phyloP scores from a whole-genome alignment of 371 early-diverging fungal genomes.

The Mucor saturninus region DNA sequence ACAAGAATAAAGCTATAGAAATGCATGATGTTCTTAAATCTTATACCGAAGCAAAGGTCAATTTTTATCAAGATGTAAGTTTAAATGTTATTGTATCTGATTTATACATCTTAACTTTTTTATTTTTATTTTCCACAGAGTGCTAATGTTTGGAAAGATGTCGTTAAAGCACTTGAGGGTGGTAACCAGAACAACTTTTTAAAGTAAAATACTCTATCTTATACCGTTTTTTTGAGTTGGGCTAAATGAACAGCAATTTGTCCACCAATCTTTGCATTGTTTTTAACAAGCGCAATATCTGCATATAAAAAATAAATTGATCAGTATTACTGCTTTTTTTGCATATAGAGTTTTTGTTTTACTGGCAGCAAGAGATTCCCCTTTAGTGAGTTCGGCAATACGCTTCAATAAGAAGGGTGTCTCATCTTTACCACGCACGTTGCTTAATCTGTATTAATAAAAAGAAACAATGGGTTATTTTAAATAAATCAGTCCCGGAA shows the following conservation, averaged over 20 bases:
- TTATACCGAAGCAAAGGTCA: slow-evolving; percentile 77
- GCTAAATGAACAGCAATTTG: slow-evolving; percentile 63
- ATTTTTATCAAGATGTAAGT: slow-evolving; percentile 79
- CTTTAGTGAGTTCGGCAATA: slow-evolving; percentile 80
- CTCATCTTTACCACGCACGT: slow-evolving; percentile 82
- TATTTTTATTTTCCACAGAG: slow-evolving; percentile 35
- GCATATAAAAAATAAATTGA: not conserved
- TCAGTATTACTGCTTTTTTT: not conserved
- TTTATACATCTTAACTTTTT: not conserved
- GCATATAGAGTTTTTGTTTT: slow-evolving; percentile 28
- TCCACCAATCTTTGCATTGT: slow-evolving; percentile 86
- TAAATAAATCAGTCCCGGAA: not conserved
- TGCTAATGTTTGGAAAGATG: slow-evolving; percentile 68
- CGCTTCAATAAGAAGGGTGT: slow-evolving; percentile 90
- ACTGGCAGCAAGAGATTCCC: slow-evolving; percentile 83
- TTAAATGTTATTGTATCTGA: not conserved
- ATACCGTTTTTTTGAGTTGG: slow-evolving; percentile 11
- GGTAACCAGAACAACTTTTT: not conserved
- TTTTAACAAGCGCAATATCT: slow-evolving; percentile 90
- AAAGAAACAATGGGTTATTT: not conserved
- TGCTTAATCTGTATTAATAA: slow-evolving; percentile 38
- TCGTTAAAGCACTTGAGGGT: slow-evolving; percentile 63
- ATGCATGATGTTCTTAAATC: slow-evolving; percentile 75
- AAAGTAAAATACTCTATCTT: not conserved
- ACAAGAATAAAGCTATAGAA: slow-evolving; percentile 77